Base-by-base conservation (phyloP, 495 filamentous ascomycete genomes). In the Xanthoparmelia taractica region DNA sequence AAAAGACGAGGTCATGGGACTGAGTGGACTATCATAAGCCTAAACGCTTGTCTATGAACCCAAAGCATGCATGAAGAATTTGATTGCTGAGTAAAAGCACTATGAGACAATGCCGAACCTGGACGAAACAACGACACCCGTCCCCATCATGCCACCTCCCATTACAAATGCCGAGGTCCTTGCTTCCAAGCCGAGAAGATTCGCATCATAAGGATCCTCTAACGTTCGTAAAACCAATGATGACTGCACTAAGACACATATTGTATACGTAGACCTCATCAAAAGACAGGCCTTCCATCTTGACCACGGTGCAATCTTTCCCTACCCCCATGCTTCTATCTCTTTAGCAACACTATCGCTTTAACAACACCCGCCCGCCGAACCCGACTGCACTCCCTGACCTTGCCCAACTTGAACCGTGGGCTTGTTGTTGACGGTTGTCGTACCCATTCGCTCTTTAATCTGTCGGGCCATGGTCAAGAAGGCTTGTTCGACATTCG, bases 401-500 rank as follows among this genome's bases (percentile, higher is more conserved):
- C 95, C 95, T 72, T 90, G 87, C 55, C 90, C 87, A 66, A 99
- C 94, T 70, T 95, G 90, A 72, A 99, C 91, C 65, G 90, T 96
- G 59, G 92, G 91, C 81, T 99, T 99, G 81, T 95, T 96, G 82
- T 97, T 96, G 77, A 92, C 91, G 63, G 91, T 92, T 31, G 92
- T 90, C 64, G 91, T 96, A 71, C 94, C 94, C 94, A 97, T 97
- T 68, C 95, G 87, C 80, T 99, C 95, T 84, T 99, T 99, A 79
- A 99, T 97, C 75, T 97, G 93, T 76, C 94, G 88, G 60, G 94
- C 94, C 94, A 99, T 99, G 71, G 94, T 97, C 78, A 99, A 80
- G 87, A 99, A 99, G 70, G 94, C 92, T 80, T 99, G 94, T 78
- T 99, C 94, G 71, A 99, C 94, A 74, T 99, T 99, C 72, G 89